Percentiles rank a stretch among this genome's conserved stretches.
phyloP scores from a whole-genome alignment of 2,329 filamentous ascomycete species.

The Colletotrichum eleusines region DNA sequence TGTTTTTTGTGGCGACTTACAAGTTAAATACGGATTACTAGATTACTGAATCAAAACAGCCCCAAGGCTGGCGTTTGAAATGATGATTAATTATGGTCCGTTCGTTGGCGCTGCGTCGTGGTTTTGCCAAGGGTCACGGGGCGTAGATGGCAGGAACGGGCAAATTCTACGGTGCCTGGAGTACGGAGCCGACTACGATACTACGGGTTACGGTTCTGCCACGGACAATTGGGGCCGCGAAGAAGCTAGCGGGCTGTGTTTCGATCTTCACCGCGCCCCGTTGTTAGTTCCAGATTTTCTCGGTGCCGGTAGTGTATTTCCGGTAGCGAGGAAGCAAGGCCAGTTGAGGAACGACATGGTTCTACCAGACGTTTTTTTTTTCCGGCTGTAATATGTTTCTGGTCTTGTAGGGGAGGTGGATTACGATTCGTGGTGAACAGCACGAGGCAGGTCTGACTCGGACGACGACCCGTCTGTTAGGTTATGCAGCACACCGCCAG shows the following conservation, averaged over 20 bases:
- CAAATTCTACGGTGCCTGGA: slow-evolving; percentile 4
- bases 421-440: slow-evolving; percentile 24
- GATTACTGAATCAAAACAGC: slow-evolving; percentile 11
- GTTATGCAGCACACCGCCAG: slow-evolving; percentile 37
- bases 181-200: slow-evolving; percentile 8
- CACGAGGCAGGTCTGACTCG: slow-evolving; percentile 26
- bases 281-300: slow-evolving; percentile 5
- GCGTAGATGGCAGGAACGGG: slow-evolving; percentile 14
- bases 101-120: slow-evolving; percentile 1
- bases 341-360: slow-evolving; percentile 26
- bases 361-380: slow-evolving; percentile 3
- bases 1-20: background rate
- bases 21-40: slow-evolving; percentile 1
- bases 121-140: background rate
- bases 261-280: slow-evolving; percentile 26
- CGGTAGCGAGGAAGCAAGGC: slow-evolving; percentile 5
- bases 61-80: slow-evolving; percentile 15
- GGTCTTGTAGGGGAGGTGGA: slow-evolving; percentile 26
- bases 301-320: background rate
- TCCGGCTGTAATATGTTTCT: slow-evolving; percentile 29
- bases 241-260: slow-evolving; percentile 17
- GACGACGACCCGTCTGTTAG: slow-evolving; percentile 29
- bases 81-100: slow-evolving; percentile 26
- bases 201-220: slow-evolving; percentile 19
- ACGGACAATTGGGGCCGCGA: slow-evolving; percentile 32